Conservation (phyloP, 2,329 filamentous ascomycete genomes). For the Fusarium annulatum region DNA sequence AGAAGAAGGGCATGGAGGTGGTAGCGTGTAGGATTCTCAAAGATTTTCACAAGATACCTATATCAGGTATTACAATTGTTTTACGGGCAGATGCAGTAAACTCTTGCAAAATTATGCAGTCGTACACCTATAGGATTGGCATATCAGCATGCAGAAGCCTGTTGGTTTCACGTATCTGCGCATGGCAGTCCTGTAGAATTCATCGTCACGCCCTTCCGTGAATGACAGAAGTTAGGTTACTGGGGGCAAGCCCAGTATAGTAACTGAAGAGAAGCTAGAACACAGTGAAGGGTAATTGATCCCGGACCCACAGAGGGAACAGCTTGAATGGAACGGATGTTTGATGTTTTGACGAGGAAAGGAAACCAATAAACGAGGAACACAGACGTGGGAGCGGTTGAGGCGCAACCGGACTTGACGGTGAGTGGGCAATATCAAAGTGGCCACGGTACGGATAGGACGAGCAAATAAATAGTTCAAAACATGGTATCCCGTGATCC, state of each 20-base stretch:
- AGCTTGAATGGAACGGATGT: slow-evolving; percentile 29
- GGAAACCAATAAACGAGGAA: slow-evolving; percentile 32
- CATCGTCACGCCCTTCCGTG: slow-evolving; percentile 1
- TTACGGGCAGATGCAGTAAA: neutral
- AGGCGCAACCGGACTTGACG: slow-evolving; percentile 33
- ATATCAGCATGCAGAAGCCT: neutral
- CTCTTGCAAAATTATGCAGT: slow-evolving; percentile 3
- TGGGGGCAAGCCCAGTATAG: neutral
- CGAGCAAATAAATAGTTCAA: neutral
- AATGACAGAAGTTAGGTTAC: slow-evolving; percentile 32
- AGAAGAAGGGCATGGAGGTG: neutral
- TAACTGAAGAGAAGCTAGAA: slow-evolving; percentile 5
- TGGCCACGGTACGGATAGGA: neutral
- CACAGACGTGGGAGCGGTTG: slow-evolving; percentile 43
- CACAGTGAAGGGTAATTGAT: slow-evolving; percentile 9
- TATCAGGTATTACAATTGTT: neutral
- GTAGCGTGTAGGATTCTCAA: neutral
- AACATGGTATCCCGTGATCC: slow-evolving; percentile 1
- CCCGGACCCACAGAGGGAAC: slow-evolving; percentile 33
- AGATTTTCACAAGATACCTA: neutral
- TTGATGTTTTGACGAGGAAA: slow-evolving; percentile 36
- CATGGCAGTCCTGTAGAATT: neutral
- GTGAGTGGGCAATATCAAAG: slow-evolving; percentile 19
- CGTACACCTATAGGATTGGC: neutral
- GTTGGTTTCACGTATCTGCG: neutral